Evolutionary conservation across 202 grass and related monocot genomes (phyloP).

Genomic region (Setaria italica): DNA sequence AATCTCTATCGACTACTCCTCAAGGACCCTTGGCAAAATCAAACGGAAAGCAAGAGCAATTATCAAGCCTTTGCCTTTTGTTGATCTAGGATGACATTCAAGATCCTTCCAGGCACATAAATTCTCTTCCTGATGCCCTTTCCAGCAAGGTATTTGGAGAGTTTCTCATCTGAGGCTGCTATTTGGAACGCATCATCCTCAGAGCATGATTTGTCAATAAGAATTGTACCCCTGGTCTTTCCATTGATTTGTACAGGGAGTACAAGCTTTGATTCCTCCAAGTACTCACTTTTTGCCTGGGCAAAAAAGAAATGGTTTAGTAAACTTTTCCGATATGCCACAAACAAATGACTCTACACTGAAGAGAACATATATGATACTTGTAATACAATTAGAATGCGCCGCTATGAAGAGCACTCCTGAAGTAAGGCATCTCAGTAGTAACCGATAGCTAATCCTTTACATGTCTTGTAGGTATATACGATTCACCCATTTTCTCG

Average conservation of each 20-base stretch:
- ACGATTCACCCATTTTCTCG: neutral
- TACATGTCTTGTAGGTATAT: neutral
- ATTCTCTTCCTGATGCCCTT: constrained; percentile 82
- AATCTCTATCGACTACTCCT: constrained; percentile 36
- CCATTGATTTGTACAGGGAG: constrained; percentile 96
- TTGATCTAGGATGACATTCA: constrained; percentile 92
- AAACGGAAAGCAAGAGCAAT: constrained; percentile 23
- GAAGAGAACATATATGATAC: constrained; percentile 1
- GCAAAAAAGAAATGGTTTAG: constrained; percentile 29
- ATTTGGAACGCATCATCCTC: constrained; percentile 76
- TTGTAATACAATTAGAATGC: constrained; percentile 19
- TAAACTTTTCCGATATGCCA: constrained; percentile 7
- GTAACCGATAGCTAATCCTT: constrained; percentile 10
- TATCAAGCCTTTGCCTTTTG: constrained; percentile 76
- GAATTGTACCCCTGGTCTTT: constrained; percentile 89
- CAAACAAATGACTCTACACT: neutral
- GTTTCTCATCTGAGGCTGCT: constrained; percentile 77
- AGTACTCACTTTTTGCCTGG: constrained; percentile 81
- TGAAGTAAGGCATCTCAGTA: neutral
- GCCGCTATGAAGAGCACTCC: neutral
- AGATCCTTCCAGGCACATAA: constrained; percentile 91
- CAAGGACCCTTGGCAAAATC: neutral
- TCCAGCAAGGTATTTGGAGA: constrained; percentile 80
- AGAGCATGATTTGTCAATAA: constrained; percentile 79
- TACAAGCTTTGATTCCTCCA: constrained; percentile 80